Base-by-base conservation (phyloP, 192 early-diverging fungal species). In the Podila horticola region DNA sequence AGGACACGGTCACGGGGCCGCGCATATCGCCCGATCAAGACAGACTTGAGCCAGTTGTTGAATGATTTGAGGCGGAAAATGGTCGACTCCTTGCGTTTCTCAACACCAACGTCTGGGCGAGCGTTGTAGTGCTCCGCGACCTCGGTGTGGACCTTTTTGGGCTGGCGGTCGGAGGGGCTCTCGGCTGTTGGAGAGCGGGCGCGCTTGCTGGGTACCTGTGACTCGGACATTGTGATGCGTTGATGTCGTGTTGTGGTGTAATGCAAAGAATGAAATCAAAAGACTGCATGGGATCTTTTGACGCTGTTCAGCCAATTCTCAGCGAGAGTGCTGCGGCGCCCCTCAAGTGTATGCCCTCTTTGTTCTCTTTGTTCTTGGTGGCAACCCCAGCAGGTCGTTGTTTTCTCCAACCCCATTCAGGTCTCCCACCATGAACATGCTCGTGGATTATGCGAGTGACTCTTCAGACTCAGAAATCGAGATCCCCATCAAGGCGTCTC, bases 31-130 rank as follows among this genome's bases (percentile, higher is more conserved):
- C 86, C 74, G 66, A 99, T 97, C 33, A 99, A 83, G 4, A 96
- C 84, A 15, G 94, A 91, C 69, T 99, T 99, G 61, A 97, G 79
- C 97, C 97, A 99, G 87, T 99, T 99, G 88, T 99, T 98, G 83
- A 96, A 97, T 66, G 89, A 91, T 52, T 95, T 94, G 60, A 99
- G 75, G 4, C 93, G 90, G 31, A 97, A 89, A 34, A 98, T 98
- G 31, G 85, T 87, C 11, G 96, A 97, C 60, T 95, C 90, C 69
- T 95, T 64, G 36, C 97, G 92, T 29, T 85, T 85, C 30, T 90
- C 88, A 6, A 89, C 82, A 8, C 93, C 95, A 2, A 96, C 90
- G 61, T 97, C 90, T 20, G 93, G 93, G 9, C 95, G 90, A n/a
- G 88, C 85, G 68, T 97, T 97, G 79, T 95, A 95, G 75, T 95